Base-by-base conservation (phyloP, 2,329 filamentous ascomycete species). In the Cercospora beticola region DNA sequence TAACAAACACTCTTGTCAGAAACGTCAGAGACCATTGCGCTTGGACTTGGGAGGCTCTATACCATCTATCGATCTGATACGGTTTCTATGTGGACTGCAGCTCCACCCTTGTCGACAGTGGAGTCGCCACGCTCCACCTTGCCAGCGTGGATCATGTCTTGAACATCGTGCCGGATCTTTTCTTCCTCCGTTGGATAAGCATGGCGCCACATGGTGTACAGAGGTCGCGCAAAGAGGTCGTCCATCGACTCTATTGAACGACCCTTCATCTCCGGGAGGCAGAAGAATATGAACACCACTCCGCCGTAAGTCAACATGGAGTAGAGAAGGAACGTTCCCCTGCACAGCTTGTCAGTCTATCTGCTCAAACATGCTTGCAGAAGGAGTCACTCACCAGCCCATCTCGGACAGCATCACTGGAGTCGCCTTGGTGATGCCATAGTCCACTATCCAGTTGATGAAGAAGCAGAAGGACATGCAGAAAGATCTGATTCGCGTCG, bases 381-480 rank as follows among this genome's bases (percentile, higher is more conserved):
- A 28, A 10, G n/a, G 30, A 23, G 4, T 3, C 3, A 16, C 54
- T 57, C 7, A 57, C 26, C 63, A 70, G 14, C 69, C 71, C 70
- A 71, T 68, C 10, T 73, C 64, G 23, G 69, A 71, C 23, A 72
- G 59, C 70, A 72, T 73, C 33, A 67, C 40, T 12, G 70, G 69
- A 2, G 70, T 71, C 2, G 70, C 70, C 49, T 68, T 65, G 5
- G 69, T 72, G 62, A 71, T 69, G 10, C 69, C 70, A 28, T 72
- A 72, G 67, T 72, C 68, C 26, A 73, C 71, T 33, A 73, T 73
- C 71, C 71, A 72, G 59, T 72, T 72, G 54, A 68, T 61, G 63
- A 72, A 72, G 67, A 72, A 72, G 49, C 71, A 73, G 54, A 72
- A 71, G 5, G 67, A 58, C 69, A 72, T 72, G 65, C 70, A 72